phyloP scores from a whole-genome alignment of 2,329 filamentous ascomycete genomes.

The Neoascochyta sp. region DNA sequence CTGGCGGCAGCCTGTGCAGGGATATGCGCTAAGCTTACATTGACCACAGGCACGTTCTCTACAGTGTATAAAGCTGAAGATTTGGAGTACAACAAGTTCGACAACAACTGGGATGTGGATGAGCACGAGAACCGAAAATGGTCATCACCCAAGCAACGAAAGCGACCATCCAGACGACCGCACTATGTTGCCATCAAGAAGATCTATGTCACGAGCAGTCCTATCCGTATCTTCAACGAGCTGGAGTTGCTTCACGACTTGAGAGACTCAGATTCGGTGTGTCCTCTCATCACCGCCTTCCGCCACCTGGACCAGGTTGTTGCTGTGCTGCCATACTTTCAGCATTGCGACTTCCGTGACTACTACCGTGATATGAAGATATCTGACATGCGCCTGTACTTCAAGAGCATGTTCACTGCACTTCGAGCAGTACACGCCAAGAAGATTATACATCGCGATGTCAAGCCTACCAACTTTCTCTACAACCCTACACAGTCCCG shows the following conservation, averaged over 20 bases:
- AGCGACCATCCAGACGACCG: conserved; percentile 47
- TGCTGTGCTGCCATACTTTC: conserved; percentile 91
- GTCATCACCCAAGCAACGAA: conserved; percentile 62
- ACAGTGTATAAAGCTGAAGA: conserved; percentile 99
- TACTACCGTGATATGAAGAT: conserved; percentile 92
- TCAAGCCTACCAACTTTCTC: conserved; percentile 96
- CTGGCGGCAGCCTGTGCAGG: conserved; percentile 23
- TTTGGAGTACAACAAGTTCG: conserved; percentile 74
- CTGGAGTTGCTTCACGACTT: conserved; percentile 89
- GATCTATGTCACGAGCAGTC: conserved; percentile 97
- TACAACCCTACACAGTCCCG: conserved; percentile 78
- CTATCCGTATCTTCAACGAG: conserved; percentile 90
- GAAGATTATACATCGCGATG: conserved; percentile 87
- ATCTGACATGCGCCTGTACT: conserved; percentile 82
- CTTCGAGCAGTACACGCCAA: conserved; percentile 77
- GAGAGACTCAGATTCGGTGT: conserved; percentile 76
- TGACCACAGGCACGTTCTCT: conserved; percentile 77
- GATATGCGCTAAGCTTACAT: conserved; percentile 23
- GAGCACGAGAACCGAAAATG: conserved; percentile 63
- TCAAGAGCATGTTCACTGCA: conserved; percentile 82
- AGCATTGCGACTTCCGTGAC: conserved; percentile 88
- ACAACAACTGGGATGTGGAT: conserved; percentile 81
- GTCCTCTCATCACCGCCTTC: conserved; percentile 95
- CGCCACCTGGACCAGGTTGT: conserved; percentile 91
- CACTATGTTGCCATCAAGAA: conserved; percentile 97